These are phyloP conservation scores for Linum usitatissimum DNA, from an alignment of 345 rosid species.

Conservation along the genomic window DNA sequence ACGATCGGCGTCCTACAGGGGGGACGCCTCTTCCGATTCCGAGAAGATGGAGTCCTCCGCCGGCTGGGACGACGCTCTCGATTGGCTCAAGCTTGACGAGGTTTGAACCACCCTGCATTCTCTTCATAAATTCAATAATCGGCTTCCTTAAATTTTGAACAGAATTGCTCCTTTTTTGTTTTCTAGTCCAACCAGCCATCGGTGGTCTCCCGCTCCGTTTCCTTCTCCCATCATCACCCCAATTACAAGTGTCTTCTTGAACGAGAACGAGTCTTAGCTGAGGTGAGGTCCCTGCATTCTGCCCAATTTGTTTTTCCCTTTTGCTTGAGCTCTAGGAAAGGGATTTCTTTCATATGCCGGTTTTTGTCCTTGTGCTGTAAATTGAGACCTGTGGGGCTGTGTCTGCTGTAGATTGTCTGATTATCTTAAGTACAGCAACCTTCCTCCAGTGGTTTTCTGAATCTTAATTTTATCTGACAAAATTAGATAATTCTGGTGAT, in stretches of 20 bases:
- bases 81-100: constrained; percentile 75
- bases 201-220: constrained; percentile 33
- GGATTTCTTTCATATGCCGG: neutral
- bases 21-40: constrained; percentile 28
- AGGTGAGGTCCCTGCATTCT: constrained; percentile 32
- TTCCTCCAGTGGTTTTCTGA: neutral
- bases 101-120: neutral
- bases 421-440: neutral
- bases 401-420: neutral
- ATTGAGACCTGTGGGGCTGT: neutral
- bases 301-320: neutral
- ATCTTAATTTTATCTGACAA: neutral
- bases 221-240: constrained; percentile 16
- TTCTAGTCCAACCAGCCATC: constrained; percentile 24
- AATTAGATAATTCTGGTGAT: no score
- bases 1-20: constrained; percentile 36
- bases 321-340: neutral
- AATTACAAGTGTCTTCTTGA: constrained; percentile 64
- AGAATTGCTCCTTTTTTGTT: constrained; percentile 5
- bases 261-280: constrained; percentile 45
- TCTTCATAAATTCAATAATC: neutral
- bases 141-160: constrained; percentile 6
- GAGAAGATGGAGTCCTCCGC: constrained; percentile 68
- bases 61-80: constrained; percentile 70
- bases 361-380: neutral